These are phyloP conservation scores for Puccinia coronata DNA, from an alignment of 1,284 basidiomycete genomes.

Conservation along the genomic window DNA sequence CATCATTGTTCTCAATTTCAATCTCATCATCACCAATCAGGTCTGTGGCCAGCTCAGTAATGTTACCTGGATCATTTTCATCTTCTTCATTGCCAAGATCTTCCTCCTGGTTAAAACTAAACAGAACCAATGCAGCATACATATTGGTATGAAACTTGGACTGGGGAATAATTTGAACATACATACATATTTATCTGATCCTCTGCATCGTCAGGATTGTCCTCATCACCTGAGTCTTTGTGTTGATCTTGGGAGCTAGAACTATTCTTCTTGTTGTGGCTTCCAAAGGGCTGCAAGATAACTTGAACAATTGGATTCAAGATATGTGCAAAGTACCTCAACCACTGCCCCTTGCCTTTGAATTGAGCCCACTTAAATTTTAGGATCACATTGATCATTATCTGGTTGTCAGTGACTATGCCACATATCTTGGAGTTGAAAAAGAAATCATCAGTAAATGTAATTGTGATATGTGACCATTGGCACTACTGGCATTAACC, in stretches of 20 bases:
- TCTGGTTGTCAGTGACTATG: neutral
- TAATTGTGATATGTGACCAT: too few relatives aligned
- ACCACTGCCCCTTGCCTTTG: too few relatives aligned
- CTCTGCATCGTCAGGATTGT: neutral
- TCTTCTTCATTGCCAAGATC: too few relatives aligned
- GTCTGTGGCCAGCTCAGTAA: neutral
- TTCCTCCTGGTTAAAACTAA: neutral
- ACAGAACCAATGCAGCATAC: too few relatives aligned
- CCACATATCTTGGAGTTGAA: neutral
- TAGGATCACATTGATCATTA: too few relatives aligned
- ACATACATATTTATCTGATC: neutral
- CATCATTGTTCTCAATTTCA: neutral
- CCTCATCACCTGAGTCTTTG: neutral
- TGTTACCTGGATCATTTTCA: too few relatives aligned
- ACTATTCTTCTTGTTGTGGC: neutral
- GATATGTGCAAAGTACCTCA: too few relatives aligned
- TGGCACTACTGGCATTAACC: too few relatives aligned
- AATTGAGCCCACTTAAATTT: too few relatives aligned
- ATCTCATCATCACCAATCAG: slow-evolving; percentile 3
- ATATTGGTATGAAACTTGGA: neutral
- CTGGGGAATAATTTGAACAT: neutral
- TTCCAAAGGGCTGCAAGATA: too few relatives aligned
- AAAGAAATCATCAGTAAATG: neutral
- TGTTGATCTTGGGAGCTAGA: too few relatives aligned
- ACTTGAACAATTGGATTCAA: too few relatives aligned